Percentiles rank a stretch among this genome's conserved stretches.
Conservation (phyloP, 2,329 filamentous ascomycete genomes). For the Aspergillus piperis region DNA sequence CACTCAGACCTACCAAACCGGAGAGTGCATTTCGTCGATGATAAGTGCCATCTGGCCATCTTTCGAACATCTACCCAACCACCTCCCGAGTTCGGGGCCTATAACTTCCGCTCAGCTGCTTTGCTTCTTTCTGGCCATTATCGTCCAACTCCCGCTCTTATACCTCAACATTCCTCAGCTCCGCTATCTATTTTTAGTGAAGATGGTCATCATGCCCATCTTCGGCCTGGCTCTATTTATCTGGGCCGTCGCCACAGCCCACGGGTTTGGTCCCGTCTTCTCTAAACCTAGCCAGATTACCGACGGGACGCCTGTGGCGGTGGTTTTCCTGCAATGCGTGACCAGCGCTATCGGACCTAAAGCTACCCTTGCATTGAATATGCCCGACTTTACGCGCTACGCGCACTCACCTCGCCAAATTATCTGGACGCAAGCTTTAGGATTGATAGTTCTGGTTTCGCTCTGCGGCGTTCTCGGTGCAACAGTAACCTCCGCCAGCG, state of each 20-base stretch:
- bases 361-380: slow-evolving; percentile 15
- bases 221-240: slow-evolving; percentile 15
- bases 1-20: slow-evolving; percentile 15
- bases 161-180: slow-evolving; percentile 13
- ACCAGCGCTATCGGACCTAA: slow-evolving; percentile 15
- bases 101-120: slow-evolving; percentile 14
- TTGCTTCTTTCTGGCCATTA: slow-evolving; percentile 17
- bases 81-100: slow-evolving; percentile 4
- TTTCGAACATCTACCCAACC: slow-evolving; percentile 14
- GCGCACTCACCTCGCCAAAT: slow-evolving; percentile 8
- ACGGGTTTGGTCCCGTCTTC: slow-evolving; percentile 17
- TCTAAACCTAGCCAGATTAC: slow-evolving; percentile 12
- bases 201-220: slow-evolving; percentile 16
- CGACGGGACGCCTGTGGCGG: slow-evolving; percentile 14
- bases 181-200: slow-evolving; percentile 15
- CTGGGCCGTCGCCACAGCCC: slow-evolving; percentile 13
- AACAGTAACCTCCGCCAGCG: slow-evolving; percentile 11
- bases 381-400: slow-evolving; percentile 15
- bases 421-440: slow-evolving; percentile 12
- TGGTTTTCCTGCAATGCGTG: slow-evolving; percentile 16
- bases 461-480: slow-evolving; percentile 16
- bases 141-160: slow-evolving; percentile 11
- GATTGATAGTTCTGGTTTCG: slow-evolving; percentile 11
- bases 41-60: slow-evolving; percentile 19
- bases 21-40: slow-evolving; percentile 15